Evolutionary conservation across 495 filamentous ascomycete genomes (phyloP).

Genomic region (Lindgomyces ingoldianus): DNA sequence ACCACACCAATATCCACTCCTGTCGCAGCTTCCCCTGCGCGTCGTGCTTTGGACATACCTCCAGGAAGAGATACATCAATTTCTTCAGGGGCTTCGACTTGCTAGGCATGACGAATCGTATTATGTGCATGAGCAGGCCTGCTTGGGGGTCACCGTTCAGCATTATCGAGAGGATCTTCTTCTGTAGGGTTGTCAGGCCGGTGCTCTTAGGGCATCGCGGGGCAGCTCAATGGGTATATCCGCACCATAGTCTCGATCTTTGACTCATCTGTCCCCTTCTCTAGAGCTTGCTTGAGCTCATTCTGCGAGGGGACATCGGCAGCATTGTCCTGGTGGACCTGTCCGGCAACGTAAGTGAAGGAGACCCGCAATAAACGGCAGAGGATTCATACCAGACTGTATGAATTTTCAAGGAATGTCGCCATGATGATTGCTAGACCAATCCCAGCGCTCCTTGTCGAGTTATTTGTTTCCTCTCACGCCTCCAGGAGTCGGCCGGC

Average conservation of each 20-base stretch:
- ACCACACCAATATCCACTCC: slow-evolving; percentile 99
- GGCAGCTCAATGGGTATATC: slow-evolving; percentile 9
- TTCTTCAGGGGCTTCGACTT: slow-evolving; percentile 98
- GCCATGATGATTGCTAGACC: slow-evolving; percentile 63
- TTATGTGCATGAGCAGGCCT: slow-evolving; percentile 97
- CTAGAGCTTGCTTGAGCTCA: slow-evolving; percentile 89
- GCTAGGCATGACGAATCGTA: slow-evolving; percentile 98
- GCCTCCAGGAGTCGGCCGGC: slow-evolving; percentile 33
- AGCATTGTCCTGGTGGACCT: slow-evolving; percentile 93
- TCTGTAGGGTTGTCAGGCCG: slow-evolving; percentile 42
- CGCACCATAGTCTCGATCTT: slow-evolving; percentile 91
- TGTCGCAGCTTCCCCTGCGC: slow-evolving; percentile 91
- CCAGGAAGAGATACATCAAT: slow-evolving; percentile 97
- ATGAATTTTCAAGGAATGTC: slow-evolving; percentile 87
- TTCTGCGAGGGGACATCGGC: slow-evolving; percentile 86
- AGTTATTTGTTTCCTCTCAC: no score
- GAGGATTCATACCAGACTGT: slow-evolving; percentile 62
- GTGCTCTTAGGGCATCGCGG: slow-evolving; percentile 1
- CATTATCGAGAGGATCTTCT: slow-evolving; percentile 68
- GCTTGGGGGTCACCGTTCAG: slow-evolving; percentile 97
- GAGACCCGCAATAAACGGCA: slow-evolving; percentile 5
- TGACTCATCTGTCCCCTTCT: slow-evolving; percentile 94
- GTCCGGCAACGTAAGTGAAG: slow-evolving; percentile 62
- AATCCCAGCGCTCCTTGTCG: background rate
- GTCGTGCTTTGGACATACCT: slow-evolving; percentile 96